Percentiles rank a stretch among this genome's conserved stretches.
These are phyloP conservation scores for Penicillium manginii DNA, from an alignment of 495 filamentous ascomycete species.

Conservation along the genomic window DNA sequence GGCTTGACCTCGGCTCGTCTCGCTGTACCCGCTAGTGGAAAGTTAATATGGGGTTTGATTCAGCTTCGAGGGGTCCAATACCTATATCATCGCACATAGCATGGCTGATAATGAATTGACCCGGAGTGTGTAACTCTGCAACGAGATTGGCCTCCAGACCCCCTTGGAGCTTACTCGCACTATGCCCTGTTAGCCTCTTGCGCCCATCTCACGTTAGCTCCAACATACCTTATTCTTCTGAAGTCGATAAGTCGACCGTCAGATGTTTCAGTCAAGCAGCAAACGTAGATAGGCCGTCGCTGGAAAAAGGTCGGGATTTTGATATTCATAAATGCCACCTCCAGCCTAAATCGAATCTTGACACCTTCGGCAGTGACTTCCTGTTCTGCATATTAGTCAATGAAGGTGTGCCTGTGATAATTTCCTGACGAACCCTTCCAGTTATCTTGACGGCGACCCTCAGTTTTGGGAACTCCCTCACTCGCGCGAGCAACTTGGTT, in stretches of 20 bases:
- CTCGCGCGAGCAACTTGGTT: constrained; percentile 60
- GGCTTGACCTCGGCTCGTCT: constrained; percentile 64
- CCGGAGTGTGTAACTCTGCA: constrained; percentile 55
- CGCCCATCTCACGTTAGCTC: neutral
- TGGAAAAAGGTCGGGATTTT: constrained; percentile 63
- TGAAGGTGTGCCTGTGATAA: neutral
- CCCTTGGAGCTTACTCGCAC: constrained; percentile 66
- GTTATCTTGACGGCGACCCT: constrained; percentile 58
- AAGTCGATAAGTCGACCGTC: constrained; percentile 79
- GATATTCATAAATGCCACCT: constrained; percentile 74
- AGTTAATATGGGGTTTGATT: constrained; percentile 2
- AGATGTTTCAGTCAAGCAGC: constrained; percentile 75
- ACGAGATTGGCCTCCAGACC: constrained; percentile 65
- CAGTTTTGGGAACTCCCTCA: constrained; percentile 77
- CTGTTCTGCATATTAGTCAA: constrained; percentile 19
- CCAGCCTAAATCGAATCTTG: constrained; percentile 64
- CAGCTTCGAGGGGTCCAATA: constrained; percentile 23
- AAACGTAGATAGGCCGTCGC: constrained; percentile 65
- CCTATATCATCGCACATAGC: constrained; percentile 89
- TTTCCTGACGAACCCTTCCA: constrained; percentile 45
- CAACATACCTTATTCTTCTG: constrained; percentile 64
- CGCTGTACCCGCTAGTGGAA: constrained; percentile 70
- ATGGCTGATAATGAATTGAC: constrained; percentile 69
- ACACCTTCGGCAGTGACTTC: constrained; percentile 49
- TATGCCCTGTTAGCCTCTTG: constrained; percentile 30